Evolutionary conservation across 345 rosid genomes (phyloP).

Genomic region (Populus ilicifolia): DNA sequence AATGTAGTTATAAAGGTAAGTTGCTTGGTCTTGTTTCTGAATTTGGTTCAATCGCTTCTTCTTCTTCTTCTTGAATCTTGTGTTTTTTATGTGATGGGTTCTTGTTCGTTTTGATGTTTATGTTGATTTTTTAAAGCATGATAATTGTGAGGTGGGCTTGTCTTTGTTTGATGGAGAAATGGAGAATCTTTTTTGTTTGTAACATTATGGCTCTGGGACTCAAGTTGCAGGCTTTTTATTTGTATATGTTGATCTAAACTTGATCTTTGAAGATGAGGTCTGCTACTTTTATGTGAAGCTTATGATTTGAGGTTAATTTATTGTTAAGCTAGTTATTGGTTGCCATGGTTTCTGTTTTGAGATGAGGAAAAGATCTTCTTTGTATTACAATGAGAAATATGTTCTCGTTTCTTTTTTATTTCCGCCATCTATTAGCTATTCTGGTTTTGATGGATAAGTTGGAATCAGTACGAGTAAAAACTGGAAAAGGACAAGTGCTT

Average conservation of each 20-base stretch:
- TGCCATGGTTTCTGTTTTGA: background rate
- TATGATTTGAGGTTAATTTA: background rate
- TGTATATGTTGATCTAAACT: background rate
- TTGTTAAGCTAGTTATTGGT: background rate
- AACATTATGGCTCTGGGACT: background rate
- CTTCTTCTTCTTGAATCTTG: background rate
- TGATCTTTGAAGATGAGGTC: background rate
- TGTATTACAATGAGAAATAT: background rate
- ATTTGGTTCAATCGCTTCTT: background rate
- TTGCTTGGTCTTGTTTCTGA: background rate
- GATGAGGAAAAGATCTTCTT: background rate
- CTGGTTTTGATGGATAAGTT: background rate
- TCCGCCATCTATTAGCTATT: background rate
- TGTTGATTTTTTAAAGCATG: background rate
- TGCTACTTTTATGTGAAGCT: background rate
- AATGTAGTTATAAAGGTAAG: constrained; percentile 81
- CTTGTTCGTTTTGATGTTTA: background rate
- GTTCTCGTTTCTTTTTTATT: background rate
- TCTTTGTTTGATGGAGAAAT: background rate
- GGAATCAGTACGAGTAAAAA: background rate
- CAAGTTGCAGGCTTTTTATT: background rate
- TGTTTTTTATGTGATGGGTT: background rate
- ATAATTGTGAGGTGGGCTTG: background rate
- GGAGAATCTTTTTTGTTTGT: background rate
- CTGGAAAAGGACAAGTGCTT: background rate